A percentile compares a stretch with the other conserved stretches of the same genome.
These are phyloP conservation scores for Backusella sp. DNA, from an alignment of 192 early-diverging fungal species.

Conservation along the genomic window DNA sequence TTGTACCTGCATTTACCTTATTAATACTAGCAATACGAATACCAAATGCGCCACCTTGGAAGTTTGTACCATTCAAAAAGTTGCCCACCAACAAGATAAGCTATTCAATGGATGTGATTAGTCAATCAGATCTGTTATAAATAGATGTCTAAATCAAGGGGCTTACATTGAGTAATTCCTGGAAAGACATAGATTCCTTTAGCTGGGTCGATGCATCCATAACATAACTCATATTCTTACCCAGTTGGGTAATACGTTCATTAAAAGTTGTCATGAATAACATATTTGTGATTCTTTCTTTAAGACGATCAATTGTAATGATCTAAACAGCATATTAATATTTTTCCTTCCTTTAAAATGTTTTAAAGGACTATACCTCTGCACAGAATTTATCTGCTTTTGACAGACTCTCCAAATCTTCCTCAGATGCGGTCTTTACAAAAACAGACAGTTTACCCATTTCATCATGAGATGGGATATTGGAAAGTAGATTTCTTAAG, in stretches of 20 bases:
- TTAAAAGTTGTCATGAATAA: constrained; percentile 65
- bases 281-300: constrained; percentile 70
- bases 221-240: constrained; percentile 57
- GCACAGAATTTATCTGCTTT: constrained; percentile 72
- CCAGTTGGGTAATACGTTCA: constrained; percentile 59
- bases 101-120: constrained; percentile 5
- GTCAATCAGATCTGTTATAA: neutral
- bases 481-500: constrained; percentile 64
- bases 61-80: constrained; percentile 76
- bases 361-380: constrained; percentile 35
- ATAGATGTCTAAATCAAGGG: neutral
- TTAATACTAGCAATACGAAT: constrained; percentile 83
- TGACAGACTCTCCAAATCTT: constrained; percentile 55
- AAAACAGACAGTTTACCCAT: constrained; percentile 69
- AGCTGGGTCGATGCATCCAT: constrained; percentile 62
- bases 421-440: constrained; percentile 59
- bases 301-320: constrained; percentile 74
- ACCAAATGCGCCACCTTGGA: constrained; percentile 82
- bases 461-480: constrained; percentile 71
- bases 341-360: too few relatives aligned
- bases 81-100: constrained; percentile 77
- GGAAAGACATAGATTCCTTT: constrained; percentile 65
- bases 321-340: constrained; percentile 39
- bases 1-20: constrained; percentile 40
- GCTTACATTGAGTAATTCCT: constrained; percentile 64